Conservation (phyloP, 2,329 filamentous ascomycete species). For the Chrysoporthe austroafricana region DNA sequence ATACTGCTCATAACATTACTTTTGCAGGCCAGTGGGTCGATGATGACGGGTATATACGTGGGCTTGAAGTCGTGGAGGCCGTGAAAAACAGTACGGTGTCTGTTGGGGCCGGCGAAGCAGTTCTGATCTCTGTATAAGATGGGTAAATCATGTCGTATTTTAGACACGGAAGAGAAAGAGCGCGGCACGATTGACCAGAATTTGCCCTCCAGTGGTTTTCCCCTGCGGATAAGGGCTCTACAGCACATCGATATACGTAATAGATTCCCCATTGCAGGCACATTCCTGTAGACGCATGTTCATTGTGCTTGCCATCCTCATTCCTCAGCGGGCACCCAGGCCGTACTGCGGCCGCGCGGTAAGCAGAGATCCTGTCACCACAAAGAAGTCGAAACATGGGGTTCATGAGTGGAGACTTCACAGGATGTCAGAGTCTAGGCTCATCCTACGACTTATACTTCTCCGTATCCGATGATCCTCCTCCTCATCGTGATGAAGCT, state of each 20-base stretch:
- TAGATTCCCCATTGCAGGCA: not conserved
- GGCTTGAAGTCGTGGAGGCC: not conserved
- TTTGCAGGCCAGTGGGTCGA: slow-evolving; percentile 18
- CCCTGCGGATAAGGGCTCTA: not conserved
- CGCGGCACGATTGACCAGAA: no score
- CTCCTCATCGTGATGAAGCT: slow-evolving; percentile 45
- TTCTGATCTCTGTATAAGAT: not conserved
- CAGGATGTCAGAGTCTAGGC: slow-evolving; percentile 27
- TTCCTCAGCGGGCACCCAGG: no score
- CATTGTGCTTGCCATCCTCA: not conserved
- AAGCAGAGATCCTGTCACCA: no score
- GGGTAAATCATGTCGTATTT: not conserved
- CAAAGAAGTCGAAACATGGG: no score
- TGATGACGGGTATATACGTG: not conserved
- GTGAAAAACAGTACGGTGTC: not conserved
- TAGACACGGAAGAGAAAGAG: not conserved
- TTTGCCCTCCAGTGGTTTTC: not conserved
- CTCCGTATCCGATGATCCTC: slow-evolving; percentile 46
- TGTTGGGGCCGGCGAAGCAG: slow-evolving; percentile 5
- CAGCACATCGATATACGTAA: not conserved
- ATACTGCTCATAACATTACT: slow-evolving; percentile 16
- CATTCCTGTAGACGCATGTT: not conserved
- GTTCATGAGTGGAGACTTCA: no score
- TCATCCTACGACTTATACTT: slow-evolving; percentile 39
- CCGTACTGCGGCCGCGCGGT: no score